Evolutionary conservation across 2,329 filamentous ascomycete species (phyloP).

Genomic region (Beauveria sp.): DNA sequence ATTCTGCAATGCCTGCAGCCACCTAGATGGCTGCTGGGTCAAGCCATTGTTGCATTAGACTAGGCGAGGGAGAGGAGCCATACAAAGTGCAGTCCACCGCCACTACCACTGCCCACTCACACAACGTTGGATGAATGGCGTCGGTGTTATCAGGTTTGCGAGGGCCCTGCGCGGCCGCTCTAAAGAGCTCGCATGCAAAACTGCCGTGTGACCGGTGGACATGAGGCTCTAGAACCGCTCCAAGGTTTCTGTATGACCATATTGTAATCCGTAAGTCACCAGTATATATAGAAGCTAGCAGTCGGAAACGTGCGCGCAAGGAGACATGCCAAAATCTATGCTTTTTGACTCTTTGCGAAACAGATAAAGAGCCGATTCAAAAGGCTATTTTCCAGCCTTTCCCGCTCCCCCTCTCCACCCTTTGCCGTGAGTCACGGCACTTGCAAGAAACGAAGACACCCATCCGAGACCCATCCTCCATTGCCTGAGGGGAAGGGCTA

Average conservation of each 20-base stretch:
- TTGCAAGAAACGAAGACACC: conserved; percentile 1
- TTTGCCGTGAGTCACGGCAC: conserved; percentile 10
- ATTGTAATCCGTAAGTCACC: background rate
- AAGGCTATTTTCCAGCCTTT: conserved; percentile 5
- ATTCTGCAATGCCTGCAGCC: background rate
- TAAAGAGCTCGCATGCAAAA: conserved; percentile 6
- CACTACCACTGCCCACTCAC: conserved; percentile 5
- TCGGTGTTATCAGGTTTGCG: background rate
- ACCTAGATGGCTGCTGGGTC: background rate
- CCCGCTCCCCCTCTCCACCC: conserved; percentile 9
- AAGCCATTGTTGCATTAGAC: background rate
- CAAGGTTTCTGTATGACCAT: background rate
- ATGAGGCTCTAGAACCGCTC: conserved; percentile 4
- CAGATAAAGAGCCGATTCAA: conserved; percentile 1
- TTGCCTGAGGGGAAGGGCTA: background rate
- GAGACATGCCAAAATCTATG: background rate
- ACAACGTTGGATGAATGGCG: background rate
- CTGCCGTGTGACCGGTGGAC: conserved; percentile 4
- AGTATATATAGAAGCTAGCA: background rate
- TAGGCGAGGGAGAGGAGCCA: background rate
- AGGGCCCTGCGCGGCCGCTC: background rate
- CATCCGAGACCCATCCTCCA: conserved; percentile 7
- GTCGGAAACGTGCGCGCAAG: background rate
- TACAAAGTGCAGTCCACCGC: background rate
- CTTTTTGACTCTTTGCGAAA: background rate